Conservation (phyloP, 2,329 filamentous ascomycete genomes). For the Alternaria gansuensis region DNA sequence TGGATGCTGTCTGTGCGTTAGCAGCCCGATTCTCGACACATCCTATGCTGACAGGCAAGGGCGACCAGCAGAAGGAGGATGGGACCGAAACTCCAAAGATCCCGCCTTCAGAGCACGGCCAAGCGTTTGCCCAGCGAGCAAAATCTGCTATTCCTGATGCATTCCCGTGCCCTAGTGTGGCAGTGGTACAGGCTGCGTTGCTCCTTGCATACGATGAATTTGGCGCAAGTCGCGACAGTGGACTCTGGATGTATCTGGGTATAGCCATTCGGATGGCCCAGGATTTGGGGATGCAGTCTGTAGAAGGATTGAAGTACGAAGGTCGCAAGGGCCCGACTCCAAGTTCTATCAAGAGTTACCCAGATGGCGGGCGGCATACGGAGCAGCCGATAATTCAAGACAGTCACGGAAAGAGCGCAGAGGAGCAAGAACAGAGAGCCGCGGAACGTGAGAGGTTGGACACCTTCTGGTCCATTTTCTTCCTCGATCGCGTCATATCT, state of each 20-base stretch:
- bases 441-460: constrained; percentile 84
- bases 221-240: constrained; percentile 86
- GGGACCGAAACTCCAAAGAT: constrained; percentile 33
- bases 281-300: constrained; percentile 81
- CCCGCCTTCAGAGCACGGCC: constrained; percentile 72
- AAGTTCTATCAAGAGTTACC: constrained; percentile 60
- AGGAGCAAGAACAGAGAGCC: constrained; percentile 65
- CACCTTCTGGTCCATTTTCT: constrained; percentile 90
- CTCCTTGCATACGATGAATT: constrained; percentile 90
- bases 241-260: constrained; percentile 92
- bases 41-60: constrained; percentile 61
- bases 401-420: constrained; percentile 48
- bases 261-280: constrained; percentile 85
- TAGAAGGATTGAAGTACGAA: constrained; percentile 73
- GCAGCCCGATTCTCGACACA: constrained; percentile 79
- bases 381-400: constrained; percentile 60
- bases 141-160: constrained; percentile 84
- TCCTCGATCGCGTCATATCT: constrained; percentile 86
- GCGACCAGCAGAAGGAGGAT: constrained; percentile 56
- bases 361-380: constrained; percentile 48
- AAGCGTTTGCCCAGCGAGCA: constrained; percentile 80
- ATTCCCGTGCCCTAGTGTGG: constrained; percentile 82
- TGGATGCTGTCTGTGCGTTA: constrained; percentile 84
- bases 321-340: constrained; percentile 65
- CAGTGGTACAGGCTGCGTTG: constrained; percentile 83